A percentile compares a stretch with the other conserved stretches of the same genome.
phyloP scores from a whole-genome alignment of 768 basidiomycete genomes.

The Trametes villosa region DNA sequence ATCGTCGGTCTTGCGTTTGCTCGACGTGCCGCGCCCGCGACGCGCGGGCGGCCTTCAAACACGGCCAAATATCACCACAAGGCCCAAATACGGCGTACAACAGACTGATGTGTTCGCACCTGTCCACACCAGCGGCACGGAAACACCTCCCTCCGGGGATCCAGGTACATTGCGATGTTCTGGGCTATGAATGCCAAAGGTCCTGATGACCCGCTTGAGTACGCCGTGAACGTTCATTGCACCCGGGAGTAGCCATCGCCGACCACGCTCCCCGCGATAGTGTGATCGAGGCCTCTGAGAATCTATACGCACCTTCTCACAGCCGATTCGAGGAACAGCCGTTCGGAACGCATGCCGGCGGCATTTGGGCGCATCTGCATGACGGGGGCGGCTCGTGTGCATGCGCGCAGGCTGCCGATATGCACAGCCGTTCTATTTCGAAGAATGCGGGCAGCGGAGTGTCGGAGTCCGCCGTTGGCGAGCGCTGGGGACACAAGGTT shows the following conservation, averaged over 20 bases:
- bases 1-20: constrained; percentile 6
- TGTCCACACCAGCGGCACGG: too few relatives aligned
- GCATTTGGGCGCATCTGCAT: not conserved
- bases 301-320: not conserved
- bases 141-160: not conserved
- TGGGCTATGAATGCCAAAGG: not conserved
- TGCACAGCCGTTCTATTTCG: not conserved
- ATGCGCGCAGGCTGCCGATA: constrained; percentile 8
- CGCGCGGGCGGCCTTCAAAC: not conserved
- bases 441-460: not conserved
- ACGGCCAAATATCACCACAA: constrained; percentile 2
- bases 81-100: constrained; percentile 5
- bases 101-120: not conserved
- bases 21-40: not conserved
- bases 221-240: not conserved
- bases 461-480: too few relatives aligned
- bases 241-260: not conserved
- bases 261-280: not conserved
- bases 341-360: constrained; percentile 1
- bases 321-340: constrained; percentile 1
- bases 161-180: not conserved
- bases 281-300: constrained; percentile 7
- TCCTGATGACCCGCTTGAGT: too few relatives aligned
- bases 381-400: not conserved
- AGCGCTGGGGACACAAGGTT: constrained; percentile 5